Evolutionary conservation across 768 basidiomycete genomes (phyloP), one percentile per base, ranked within the genome.

Genomic region (Mycena venus): DNA sequence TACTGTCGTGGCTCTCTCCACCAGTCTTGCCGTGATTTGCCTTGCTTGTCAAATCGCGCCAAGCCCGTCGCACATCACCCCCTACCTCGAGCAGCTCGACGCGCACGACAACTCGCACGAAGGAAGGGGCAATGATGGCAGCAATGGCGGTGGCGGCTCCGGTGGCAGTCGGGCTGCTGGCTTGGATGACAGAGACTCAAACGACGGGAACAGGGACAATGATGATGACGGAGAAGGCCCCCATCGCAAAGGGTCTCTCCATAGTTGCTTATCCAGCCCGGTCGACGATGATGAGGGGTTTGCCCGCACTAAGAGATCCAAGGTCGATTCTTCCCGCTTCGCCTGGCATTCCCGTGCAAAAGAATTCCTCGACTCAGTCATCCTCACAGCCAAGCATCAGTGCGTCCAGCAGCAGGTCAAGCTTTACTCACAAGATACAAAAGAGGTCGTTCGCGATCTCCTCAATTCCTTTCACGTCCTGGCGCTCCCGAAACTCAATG

Each of bases 11-110:
- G 2, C 61, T 2, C 61, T 62, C 61, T 4, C 61, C 61, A 11
- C 14, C 17, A 11, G 61, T 9, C 27, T 62, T 19, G 61, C 25
- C 3, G 9, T 25, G 23, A 29, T 44, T 7, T 44, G 61, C 42
- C 9, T 25, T 8, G 4, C 15, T 15, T 23, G 61, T 11, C 4
- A 31, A n/a, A 27, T 62, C 38, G 4, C 38, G 11, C 31, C 44
- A 38, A 38, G 14, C 40, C 7, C 4, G 47, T 31, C 47, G 47
- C 51, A n/a, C n/a, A n/a, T n/a, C n/a, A n/a, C n/a, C n/a, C n/a
- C n/a, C n/a, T n/a, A n/a, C n/a, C n/a, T n/a, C 49, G 31, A 65
- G 21, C 63, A 65, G n/a, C 63, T 65, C 49, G 47, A 49, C 47
- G 63, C 63, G 2, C 47, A 65, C 23, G 63, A 65, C 17, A 31